Evolutionary conservation across 1,139 yeast genomes (phyloP), one percentile per base, ranked within the genome.

Genomic region (Kluyveromyces marxianus): DNA sequence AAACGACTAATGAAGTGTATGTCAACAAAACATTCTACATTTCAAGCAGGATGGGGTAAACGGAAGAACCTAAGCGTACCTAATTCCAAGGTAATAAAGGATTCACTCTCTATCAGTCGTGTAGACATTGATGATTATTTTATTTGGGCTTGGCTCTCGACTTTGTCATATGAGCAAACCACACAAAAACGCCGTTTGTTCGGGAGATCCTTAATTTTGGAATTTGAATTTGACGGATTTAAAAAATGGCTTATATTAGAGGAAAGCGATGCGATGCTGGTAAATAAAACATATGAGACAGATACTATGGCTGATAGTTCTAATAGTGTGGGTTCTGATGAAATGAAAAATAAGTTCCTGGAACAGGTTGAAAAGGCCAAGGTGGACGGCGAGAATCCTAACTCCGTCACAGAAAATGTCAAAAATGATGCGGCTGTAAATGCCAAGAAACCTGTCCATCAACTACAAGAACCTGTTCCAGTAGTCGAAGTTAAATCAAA

Each of bases 101-200:
- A 56, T 35, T 48, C 42, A 24, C 65, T 69, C 7, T 76, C 80
- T 30, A 80, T 87, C 2, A 66, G 72, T 21, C 76, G 85, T 50
- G 83, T 85, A 1, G 75, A 87, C 2, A 77, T 88, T 31, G 95
- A 86, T 63, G 96, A 88, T 60, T 88, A 84, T 60, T 87, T 83
- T 58, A 85, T 87, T 29, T 88, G 96, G 96, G 78, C 95, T 0
- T 88, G 96, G 96, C 69, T 87, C 55, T 80, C 89, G 3, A 76
- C 89, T 2, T 64, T 87, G 28, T 87, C 87, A 0, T 75, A 81
- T 38, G 96, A 88, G 58, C 87, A 86, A 60, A 79, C 89, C 0
- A 70, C 74, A 35, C 67, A 69, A 30, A 77, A 81, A 54, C 84
- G 84, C 62, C 75, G 75, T 31, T 65, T 81, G 2, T 88, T 88